phyloP scores from a whole-genome alignment of 805 yeast species.

The Zygosaccharomyces siamensis region DNA sequence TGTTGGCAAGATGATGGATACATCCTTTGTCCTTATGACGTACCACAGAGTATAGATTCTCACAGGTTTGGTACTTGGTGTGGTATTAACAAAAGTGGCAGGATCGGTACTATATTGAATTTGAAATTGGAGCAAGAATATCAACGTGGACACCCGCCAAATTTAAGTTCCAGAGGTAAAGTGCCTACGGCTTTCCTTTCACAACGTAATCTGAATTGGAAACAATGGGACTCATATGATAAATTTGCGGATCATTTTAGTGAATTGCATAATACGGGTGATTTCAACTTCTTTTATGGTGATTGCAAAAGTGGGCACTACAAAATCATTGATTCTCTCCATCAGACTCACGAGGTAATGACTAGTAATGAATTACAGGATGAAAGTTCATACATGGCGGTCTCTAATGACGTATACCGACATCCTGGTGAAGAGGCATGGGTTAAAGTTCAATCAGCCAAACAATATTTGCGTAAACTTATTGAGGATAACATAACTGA shows the following conservation, averaged over 20 bases:
- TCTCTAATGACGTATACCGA: conserved; percentile 33
- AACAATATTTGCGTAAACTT: conserved; percentile 37
- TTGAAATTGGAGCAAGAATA: conserved; percentile 46
- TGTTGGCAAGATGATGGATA: conserved; percentile 30
- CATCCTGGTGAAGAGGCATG: conserved; percentile 46
- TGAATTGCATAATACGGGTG: conserved; percentile 23
- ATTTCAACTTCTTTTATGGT: conserved; percentile 39
- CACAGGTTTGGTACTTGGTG: conserved; percentile 81
- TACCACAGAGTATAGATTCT: conserved; percentile 38
- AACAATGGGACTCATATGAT: conserved; percentile 28
- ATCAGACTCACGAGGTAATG: conserved; percentile 21
- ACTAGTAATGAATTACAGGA: conserved; percentile 28
- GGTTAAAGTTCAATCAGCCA: conserved; percentile 65
- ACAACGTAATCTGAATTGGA: conserved; percentile 19
- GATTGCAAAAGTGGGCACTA: conserved; percentile 24
- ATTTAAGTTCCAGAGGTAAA: conserved; percentile 40
- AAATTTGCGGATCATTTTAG: conserved; percentile 23
- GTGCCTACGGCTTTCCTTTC: conserved; percentile 41
- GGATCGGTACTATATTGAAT: conserved; percentile 71
- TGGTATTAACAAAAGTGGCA: conserved; percentile 57
- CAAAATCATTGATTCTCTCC: conserved; percentile 28
- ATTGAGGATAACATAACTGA: conserved; percentile 21
- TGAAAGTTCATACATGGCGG: conserved; percentile 18
- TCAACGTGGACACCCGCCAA: conserved; percentile 9
- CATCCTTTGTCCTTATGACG: conserved; percentile 66